phyloP scores from a whole-genome alignment of 169 alveolate genomes.

The Cryptosporidium andersoni region DNA sequence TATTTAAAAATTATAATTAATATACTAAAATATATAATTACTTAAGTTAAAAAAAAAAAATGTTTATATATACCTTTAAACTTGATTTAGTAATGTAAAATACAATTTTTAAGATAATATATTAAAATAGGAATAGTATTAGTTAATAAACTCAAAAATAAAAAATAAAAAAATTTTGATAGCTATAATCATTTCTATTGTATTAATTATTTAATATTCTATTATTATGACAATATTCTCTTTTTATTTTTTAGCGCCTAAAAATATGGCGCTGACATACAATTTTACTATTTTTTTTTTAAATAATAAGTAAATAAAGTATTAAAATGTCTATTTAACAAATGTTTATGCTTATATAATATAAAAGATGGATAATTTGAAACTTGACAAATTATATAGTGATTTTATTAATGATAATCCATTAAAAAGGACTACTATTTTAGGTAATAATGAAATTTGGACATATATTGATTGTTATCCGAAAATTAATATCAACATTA shows the following conservation, averaged over 20 bases:
- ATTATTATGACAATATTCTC: too few relatives aligned
- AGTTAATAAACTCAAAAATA: too few relatives aligned
- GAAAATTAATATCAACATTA: neutral
- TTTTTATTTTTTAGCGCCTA: neutral
- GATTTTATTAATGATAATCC: constrained; percentile 38
- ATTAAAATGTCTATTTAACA: neutral
- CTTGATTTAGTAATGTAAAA: too few relatives aligned
- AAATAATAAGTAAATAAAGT: neutral
- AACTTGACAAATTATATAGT: neutral
- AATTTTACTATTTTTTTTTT: neutral
- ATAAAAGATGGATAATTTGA: neutral
- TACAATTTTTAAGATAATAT: too few relatives aligned
- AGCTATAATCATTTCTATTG: too few relatives aligned
- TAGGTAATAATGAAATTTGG: constrained; percentile 34
- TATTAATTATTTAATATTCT: too few relatives aligned
- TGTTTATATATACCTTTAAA: neutral
- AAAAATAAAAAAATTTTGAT: too few relatives aligned
- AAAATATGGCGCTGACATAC: neutral
- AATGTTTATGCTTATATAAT: neutral
- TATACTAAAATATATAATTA: too few relatives aligned
- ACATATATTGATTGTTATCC: constrained; percentile 67
- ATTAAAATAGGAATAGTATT: too few relatives aligned
- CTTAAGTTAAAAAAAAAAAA: too few relatives aligned
- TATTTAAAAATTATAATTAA: too few relatives aligned
- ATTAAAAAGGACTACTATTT: constrained; percentile 27